Evolutionary conservation across 225 moss, liverwort and hornwort genomes (phyloP).

Genomic region (Sphagnum tenellum): DNA sequence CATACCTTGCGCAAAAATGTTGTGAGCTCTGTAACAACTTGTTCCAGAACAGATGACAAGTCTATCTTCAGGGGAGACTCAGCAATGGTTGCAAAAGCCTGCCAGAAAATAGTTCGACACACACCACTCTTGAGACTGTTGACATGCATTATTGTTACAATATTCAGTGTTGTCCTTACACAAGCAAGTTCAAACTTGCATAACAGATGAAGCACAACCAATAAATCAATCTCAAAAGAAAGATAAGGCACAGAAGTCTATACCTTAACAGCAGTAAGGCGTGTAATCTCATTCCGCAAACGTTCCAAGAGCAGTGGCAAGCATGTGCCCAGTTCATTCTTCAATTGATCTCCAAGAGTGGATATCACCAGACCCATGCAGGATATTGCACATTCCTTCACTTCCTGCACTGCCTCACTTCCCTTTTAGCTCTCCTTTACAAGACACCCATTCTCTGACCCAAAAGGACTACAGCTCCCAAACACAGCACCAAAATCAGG

Average conservation of each 20-base stretch:
- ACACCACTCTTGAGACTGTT: too few species aligned
- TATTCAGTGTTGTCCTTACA: too few species aligned
- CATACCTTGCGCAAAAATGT: conserved; percentile 94
- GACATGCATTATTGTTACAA: too few species aligned
- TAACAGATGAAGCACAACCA: too few species aligned
- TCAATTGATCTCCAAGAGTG: conserved; percentile 91
- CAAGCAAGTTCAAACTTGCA: too few species aligned
- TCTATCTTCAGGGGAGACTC: conserved; percentile 96
- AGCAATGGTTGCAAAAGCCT: conserved; percentile 99
- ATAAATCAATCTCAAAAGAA: too few species aligned
- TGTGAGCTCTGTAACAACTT: conserved; percentile 93
- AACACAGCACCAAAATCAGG: too few species aligned
- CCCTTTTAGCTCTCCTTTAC: conserved; percentile 12
- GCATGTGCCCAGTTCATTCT: conserved; percentile 87
- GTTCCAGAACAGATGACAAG: conserved; percentile 95
- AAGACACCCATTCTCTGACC: too few species aligned
- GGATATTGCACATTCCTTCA: conserved; percentile 98
- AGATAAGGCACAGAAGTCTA: background rate
- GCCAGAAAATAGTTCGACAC: conserved; percentile 2
- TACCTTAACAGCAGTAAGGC: conserved; percentile 98
- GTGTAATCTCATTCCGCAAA: conserved; percentile 95
- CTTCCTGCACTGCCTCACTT: conserved; percentile 63
- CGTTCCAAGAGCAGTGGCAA: conserved; percentile 88
- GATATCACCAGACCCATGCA: conserved; percentile 99
- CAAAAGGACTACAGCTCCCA: too few species aligned